Evolutionary conservation across 2,329 filamentous ascomycete genomes (phyloP).

Genomic region (Blumeria graminis): DNA sequence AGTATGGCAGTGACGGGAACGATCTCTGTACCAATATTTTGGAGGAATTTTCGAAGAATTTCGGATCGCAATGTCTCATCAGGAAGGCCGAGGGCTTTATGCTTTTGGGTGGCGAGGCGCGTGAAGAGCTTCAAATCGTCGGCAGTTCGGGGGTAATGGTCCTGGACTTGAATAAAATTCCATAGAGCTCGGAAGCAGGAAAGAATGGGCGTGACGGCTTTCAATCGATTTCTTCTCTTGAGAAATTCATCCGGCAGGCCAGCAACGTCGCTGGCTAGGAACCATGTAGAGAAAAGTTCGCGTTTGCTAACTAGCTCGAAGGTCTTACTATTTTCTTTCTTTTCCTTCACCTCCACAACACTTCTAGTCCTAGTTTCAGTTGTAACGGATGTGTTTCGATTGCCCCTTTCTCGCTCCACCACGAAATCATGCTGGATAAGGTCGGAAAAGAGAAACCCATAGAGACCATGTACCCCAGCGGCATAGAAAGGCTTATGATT

Average conservation of each 20-base stretch:
- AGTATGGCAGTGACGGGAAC: conserved; percentile 73
- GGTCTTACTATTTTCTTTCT: conserved; percentile 42
- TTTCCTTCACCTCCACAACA: conserved; percentile 46
- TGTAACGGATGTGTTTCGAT: conserved; percentile 34
- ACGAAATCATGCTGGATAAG: conserved; percentile 77
- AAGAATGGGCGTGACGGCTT: conserved; percentile 59
- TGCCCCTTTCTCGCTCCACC: conserved; percentile 63
- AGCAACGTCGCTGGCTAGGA: conserved; percentile 58
- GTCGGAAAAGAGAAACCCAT: conserved; percentile 87
- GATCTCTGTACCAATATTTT: conserved; percentile 65
- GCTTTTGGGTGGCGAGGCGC: conserved; percentile 49
- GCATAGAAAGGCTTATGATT: conserved; percentile 70
- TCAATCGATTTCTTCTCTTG: conserved; percentile 41
- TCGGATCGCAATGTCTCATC: conserved; percentile 41
- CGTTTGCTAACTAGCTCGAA: conserved; percentile 78
- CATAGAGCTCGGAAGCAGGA: conserved; percentile 76
- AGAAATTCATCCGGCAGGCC: conserved; percentile 45
- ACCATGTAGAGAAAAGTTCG: conserved; percentile 71
- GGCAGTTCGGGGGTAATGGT: conserved; percentile 28
- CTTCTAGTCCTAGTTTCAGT: conserved; percentile 57
- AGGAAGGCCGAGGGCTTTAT: conserved; percentile 48
- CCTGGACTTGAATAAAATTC: conserved; percentile 44
- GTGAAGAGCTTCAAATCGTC: conserved; percentile 58
- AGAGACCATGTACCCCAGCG: conserved; percentile 66
- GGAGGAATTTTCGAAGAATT: conserved; percentile 61